Conservation (phyloP, 495 filamentous ascomycete species). For the Corynascus novoguineensis region DNA sequence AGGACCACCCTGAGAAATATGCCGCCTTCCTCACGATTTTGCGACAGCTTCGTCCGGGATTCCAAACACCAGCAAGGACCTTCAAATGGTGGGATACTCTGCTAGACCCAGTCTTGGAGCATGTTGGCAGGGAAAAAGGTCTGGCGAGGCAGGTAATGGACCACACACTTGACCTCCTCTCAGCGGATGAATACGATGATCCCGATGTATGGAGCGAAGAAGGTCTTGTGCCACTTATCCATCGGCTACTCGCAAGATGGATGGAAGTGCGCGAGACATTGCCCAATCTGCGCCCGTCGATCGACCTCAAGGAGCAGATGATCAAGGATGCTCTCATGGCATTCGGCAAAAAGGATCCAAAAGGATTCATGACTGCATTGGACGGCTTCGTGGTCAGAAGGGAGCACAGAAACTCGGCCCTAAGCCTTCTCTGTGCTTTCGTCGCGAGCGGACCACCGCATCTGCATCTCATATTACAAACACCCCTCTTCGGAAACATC, state of each 20-base stretch:
- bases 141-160: slow-evolving; percentile 53
- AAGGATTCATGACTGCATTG: slow-evolving; percentile 57
- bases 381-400: slow-evolving; percentile 56
- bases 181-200: slow-evolving; percentile 54
- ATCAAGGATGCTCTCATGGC: slow-evolving; percentile 49
- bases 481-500: slow-evolving; percentile 59
- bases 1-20: slow-evolving; percentile 47
- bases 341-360: slow-evolving; percentile 62
- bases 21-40: slow-evolving; percentile 58
- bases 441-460: slow-evolving; percentile 64
- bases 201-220: slow-evolving; percentile 36
- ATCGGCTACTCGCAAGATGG: slow-evolving; percentile 56
- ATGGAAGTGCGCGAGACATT: slow-evolving; percentile 49
- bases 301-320: slow-evolving; percentile 52
- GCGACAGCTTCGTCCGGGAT: slow-evolving; percentile 51
- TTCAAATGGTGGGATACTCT: slow-evolving; percentile 64
- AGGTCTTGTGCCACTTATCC: slow-evolving; percentile 42
- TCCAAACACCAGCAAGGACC: slow-evolving; percentile 48
- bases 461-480: slow-evolving; percentile 61
- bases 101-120: slow-evolving; percentile 52
- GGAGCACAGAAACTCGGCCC: slow-evolving; percentile 50
- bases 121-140: slow-evolving; percentile 52
- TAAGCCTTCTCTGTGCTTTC: slow-evolving; percentile 59
- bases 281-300: slow-evolving; percentile 35
- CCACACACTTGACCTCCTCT: slow-evolving; percentile 48